phyloP scores from a whole-genome alignment of 371 early-diverging fungal genomes.

The Mortierella sp. region DNA sequence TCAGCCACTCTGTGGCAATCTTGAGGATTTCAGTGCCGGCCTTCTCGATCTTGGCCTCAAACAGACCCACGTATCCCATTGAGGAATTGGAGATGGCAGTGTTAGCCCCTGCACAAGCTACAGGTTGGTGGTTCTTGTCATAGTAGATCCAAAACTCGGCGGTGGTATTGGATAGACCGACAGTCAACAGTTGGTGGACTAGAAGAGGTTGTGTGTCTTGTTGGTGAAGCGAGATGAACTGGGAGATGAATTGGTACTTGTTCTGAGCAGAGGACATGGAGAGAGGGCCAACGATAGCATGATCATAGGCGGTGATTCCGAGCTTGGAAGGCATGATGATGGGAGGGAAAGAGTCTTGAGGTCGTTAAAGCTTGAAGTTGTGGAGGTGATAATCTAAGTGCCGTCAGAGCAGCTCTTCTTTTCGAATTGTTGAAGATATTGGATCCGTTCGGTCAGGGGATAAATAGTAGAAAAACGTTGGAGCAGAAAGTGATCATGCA shows the following conservation, averaged over 20 bases:
- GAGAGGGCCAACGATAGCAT: slow-evolving; percentile 14
- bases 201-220: slow-evolving; percentile 31
- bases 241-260: slow-evolving; percentile 45
- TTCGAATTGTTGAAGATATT: too few relatives aligned
- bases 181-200: slow-evolving; percentile 31
- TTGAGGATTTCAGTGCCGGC: slow-evolving; percentile 37
- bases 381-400: too few relatives aligned
- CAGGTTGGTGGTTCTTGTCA: slow-evolving; percentile 31
- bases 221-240: slow-evolving; percentile 42
- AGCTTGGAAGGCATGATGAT: slow-evolving; percentile 36
- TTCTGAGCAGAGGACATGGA: slow-evolving; percentile 48
- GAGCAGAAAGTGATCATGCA: too few relatives aligned
- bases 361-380: too few relatives aligned
- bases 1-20: slow-evolving; percentile 43
- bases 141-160: slow-evolving; percentile 50
- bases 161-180: slow-evolving; percentile 9
- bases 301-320: slow-evolving; percentile 5
- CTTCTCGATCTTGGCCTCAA: slow-evolving; percentile 43
- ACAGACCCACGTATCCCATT: slow-evolving; percentile 47
- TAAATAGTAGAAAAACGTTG: too few relatives aligned
- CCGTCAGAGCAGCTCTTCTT: too few relatives aligned
- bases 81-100: slow-evolving; percentile 45
- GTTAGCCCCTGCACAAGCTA: slow-evolving; percentile 48
- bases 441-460: too few relatives aligned
- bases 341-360: too few relatives aligned